Percentiles rank a stretch among this genome's conserved stretches.
Evolutionary conservation across 305 asterid genomes (phyloP).

Genomic region (Ilex paraguariensis): DNA sequence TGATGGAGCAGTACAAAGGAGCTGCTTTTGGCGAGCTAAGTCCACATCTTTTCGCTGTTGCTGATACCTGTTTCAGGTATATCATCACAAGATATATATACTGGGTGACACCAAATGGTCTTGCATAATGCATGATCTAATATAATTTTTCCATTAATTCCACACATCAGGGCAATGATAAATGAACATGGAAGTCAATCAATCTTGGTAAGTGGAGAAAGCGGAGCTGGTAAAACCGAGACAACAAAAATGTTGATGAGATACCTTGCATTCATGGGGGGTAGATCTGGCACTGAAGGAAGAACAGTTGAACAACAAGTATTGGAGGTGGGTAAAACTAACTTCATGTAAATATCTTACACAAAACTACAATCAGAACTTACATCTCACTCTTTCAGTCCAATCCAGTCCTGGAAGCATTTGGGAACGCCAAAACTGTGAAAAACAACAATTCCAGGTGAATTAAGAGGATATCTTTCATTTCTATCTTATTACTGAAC

Average conservation of each 20-base stretch:
- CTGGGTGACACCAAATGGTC: too few relatives aligned
- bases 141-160: not conserved
- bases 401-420: conserved; percentile 94
- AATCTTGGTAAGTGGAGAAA: conserved; percentile 95
- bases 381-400: conserved; percentile 45
- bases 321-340: conserved; percentile 56
- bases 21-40: conserved; percentile 92
- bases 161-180: conserved; percentile 55
- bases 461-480: not conserved
- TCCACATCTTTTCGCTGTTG: conserved; percentile 98
- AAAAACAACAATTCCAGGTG: conserved; percentile 96
- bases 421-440: conserved; percentile 94
- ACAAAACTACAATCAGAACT: conserved; percentile 9
- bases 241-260: conserved; percentile 95
- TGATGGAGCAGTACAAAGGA: conserved; percentile 97
- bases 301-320: conserved; percentile 98
- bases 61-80: conserved; percentile 88
- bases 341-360: too few relatives aligned
- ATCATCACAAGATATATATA: conserved; percentile 5
- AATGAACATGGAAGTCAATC: conserved; percentile 90
- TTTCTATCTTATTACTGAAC: not conserved
- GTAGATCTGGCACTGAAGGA: conserved; percentile 81
- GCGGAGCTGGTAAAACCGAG: conserved; percentile 98
- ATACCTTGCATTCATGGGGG: conserved; percentile 97
- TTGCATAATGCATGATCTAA: not conserved